Conservation (phyloP, 2,329 filamentous ascomycete species). For the Cladosporium sp. region DNA sequence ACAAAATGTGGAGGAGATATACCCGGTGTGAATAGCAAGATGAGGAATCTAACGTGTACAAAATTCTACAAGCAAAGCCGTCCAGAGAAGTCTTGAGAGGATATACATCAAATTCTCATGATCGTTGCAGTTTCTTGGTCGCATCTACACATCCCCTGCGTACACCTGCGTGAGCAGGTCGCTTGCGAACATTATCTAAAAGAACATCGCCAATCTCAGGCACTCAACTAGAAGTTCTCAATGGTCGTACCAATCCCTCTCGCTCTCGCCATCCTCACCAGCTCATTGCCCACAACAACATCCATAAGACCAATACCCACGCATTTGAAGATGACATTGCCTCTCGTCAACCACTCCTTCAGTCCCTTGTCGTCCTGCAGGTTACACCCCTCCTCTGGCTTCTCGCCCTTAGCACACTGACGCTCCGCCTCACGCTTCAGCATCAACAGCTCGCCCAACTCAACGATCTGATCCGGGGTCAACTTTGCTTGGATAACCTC, state of each 20-base stretch:
- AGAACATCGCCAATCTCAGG: not conserved
- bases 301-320: constrained; percentile 71
- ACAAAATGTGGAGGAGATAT: constrained; percentile 1
- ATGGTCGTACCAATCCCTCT: constrained; percentile 59
- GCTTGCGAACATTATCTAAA: not conserved
- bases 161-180: not conserved
- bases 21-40: constrained; percentile 13
- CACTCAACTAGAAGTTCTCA: constrained; percentile 45
- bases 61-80: not conserved
- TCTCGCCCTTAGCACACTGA: constrained; percentile 35
- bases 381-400: constrained; percentile 31
- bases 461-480: constrained; percentile 73
- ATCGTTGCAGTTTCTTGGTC: not conserved
- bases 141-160: not conserved
- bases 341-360: constrained; percentile 60
- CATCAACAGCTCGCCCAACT: constrained; percentile 80
- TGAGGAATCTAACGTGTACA: not conserved
- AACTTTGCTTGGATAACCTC: constrained; percentile 81
- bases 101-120: not conserved
- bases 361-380: constrained; percentile 46
- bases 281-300: constrained; percentile 61
- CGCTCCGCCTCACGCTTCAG: constrained; percentile 56
- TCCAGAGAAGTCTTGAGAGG: not conserved
- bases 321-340: constrained; percentile 70
- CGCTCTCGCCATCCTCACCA: constrained; percentile 59